Percentiles rank a stretch among this genome's conserved stretches.
Conservation (phyloP, 768 basidiomycete genomes). For the Mrakia gelida region DNA sequence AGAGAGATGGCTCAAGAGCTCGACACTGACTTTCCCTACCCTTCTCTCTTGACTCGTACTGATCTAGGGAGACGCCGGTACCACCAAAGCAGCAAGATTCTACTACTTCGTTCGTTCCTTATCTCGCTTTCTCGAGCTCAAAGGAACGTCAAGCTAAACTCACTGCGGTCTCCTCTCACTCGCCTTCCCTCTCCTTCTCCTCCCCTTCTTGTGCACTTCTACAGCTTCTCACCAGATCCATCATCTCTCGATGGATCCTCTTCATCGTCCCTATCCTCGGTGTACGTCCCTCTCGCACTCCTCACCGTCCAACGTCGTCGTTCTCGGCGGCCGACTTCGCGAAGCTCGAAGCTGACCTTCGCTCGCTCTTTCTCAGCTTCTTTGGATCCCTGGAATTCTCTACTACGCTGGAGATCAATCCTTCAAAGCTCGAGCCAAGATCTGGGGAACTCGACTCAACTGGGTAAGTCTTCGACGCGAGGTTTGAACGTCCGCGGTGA, state of each 20-base stretch:
- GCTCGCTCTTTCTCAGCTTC: conserved; percentile 30
- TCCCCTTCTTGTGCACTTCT: not conserved
- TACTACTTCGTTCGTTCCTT: conserved; percentile 22
- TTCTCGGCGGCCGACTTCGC: conserved; percentile 49
- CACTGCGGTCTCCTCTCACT: too few species aligned
- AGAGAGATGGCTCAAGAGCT: too few species aligned
- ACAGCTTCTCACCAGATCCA: conserved; percentile 64
- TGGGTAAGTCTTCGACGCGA: not conserved
- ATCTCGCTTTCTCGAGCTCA: not conserved
- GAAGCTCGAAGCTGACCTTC: not conserved
- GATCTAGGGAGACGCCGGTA: conserved; percentile 13
- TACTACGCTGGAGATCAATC: conserved; percentile 50
- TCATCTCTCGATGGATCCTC: conserved; percentile 72
- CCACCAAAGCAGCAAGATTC: conserved; percentile 19
- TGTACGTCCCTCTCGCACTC: conserved; percentile 14
- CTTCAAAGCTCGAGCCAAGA: conserved; percentile 2
- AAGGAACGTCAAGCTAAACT: not conserved
- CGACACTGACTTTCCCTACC: too few species aligned
- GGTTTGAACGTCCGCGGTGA: not conserved
- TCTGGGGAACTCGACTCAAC: conserved; percentile 21
- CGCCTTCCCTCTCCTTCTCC: too few species aligned
- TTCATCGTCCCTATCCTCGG: conserved; percentile 66
- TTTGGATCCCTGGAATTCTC: conserved; percentile 57
- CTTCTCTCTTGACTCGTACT: too few species aligned
- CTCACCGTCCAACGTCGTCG: conserved; percentile 53